Percentiles rank a stretch among this genome's conserved stretches.
phyloP scores from a whole-genome alignment of 2,329 filamentous ascomycete genomes.

The Aspergillus hortae region DNA sequence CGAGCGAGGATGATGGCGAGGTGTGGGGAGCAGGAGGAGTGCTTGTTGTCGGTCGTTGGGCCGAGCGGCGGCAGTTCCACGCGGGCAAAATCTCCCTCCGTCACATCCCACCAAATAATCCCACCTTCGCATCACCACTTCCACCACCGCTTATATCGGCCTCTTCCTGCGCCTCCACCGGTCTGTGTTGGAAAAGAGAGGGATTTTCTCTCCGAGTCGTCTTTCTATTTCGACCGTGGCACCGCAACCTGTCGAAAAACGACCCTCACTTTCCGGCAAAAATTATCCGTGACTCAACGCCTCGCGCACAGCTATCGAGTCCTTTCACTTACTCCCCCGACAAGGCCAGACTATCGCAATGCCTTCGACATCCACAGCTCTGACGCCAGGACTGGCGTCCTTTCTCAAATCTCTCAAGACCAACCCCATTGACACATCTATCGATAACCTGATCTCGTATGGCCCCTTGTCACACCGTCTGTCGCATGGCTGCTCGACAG shows the following conservation, averaged over 20 bases:
- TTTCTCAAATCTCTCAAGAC: constrained; percentile 77
- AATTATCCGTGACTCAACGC: constrained; percentile 1
- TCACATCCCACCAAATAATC: constrained; percentile 16
- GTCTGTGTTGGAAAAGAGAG: neutral
- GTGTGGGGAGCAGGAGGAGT: constrained; percentile 8
- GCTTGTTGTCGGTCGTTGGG: constrained; percentile 3
- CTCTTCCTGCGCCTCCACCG: neutral
- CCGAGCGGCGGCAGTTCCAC: constrained; percentile 12
- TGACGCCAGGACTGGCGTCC: constrained; percentile 70
- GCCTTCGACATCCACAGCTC: constrained; percentile 54
- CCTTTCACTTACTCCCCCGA: neutral
- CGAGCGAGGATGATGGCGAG: constrained; percentile 7
- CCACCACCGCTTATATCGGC: neutral
- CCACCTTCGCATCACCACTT: constrained; percentile 11
- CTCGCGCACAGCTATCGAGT: constrained; percentile 7
- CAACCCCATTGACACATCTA: constrained; percentile 72
- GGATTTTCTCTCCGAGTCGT: neutral
- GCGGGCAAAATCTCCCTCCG: constrained; percentile 19
- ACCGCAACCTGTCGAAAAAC: neutral
- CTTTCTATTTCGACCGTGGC: neutral
- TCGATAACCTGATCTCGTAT: constrained; percentile 80
- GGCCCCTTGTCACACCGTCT: constrained; percentile 27
- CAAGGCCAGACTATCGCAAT: constrained; percentile 37
- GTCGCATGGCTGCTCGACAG: neutral
- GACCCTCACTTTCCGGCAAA: neutral